Base-by-base conservation (phyloP, 345 rosid species). In the Aquilaria sinensis region DNA sequence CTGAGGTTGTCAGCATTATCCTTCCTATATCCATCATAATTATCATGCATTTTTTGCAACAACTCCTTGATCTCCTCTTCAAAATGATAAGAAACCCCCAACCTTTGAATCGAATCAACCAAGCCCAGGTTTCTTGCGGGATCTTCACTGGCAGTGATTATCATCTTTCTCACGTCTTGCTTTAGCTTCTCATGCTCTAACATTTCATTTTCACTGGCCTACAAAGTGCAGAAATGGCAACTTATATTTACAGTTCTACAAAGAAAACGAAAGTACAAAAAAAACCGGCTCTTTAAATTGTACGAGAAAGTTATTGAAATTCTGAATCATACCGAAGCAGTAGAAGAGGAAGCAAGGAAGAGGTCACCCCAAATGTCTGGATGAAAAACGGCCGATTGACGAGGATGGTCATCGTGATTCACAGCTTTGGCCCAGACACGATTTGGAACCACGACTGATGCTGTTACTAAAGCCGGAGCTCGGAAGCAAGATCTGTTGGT, bases 61-160 rank as follows among this genome's bases (percentile, higher is more conserved):
- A 51, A 16, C 23, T 47, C 64, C 9, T 74, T 77, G 37, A 74
- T 72, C 71, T 84, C 83, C 1, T 6, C 10, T 41, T 79, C 67
- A 31, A 86, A 85, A 74, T 76, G 87, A 45, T 83, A 80, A 12
- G 71, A 57, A 12, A 83, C 34, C 2, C 89, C 89, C 23, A 77
- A 45, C 3, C 76, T 74, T 45, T 78, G 77, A 45, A 81, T 49
- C 9, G 63, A 59, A 69, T 78, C 78, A 5, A 81, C 60, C 65
- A 71, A 55, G 34, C 66, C 53, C 2, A 81, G 51, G 9, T 31
- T 58, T 31, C 49, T 12, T 6, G 12, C 6, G 48, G 48, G 61
- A 29, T 56, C 59, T 30, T 4, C 48, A 16, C 2, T 16, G 16
- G 5, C 61, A 14, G 16, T n/a, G 13, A 73, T 41, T 75, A 64